These are phyloP conservation scores for Paecilomyces sp. DNA, from an alignment of 2,329 filamentous ascomycete species.

Conservation along the genomic window DNA sequence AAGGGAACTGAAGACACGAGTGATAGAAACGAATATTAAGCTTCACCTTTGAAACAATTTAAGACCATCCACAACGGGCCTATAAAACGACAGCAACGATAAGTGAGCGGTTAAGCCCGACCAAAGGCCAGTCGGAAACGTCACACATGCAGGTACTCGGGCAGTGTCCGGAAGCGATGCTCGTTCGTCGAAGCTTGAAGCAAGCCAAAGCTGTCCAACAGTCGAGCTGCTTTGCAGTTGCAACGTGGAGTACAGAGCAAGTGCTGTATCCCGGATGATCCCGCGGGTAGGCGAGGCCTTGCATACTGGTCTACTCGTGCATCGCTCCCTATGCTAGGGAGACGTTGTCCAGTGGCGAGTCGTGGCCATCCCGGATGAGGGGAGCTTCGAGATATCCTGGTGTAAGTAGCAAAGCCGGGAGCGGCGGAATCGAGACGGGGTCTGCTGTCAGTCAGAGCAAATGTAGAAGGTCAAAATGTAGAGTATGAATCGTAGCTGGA, in stretches of 20 bases:
- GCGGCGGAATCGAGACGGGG: not conserved
- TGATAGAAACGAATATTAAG: not conserved
- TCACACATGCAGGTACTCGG: not conserved
- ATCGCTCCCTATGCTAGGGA: not conserved
- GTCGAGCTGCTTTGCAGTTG: not conserved
- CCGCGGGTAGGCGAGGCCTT: not conserved
- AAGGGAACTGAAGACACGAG: not conserved
- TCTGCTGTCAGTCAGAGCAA: not conserved
- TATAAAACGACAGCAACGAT: not conserved
- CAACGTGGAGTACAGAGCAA: not conserved
- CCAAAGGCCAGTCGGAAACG: not conserved
- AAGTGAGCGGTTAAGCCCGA: not conserved
- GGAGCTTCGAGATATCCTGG: not conserved
- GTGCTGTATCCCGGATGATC: not conserved
- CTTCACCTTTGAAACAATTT: not conserved
- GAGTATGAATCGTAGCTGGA: not conserved
- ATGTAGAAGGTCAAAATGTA: not conserved
- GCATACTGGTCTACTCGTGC: not conserved
- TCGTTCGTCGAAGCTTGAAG: not conserved
- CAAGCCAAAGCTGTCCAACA: not conserved
- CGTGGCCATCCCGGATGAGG: not conserved
- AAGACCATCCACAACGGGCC: not conserved
- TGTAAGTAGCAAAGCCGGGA: not conserved
- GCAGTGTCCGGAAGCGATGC: not conserved
- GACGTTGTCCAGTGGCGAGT: not conserved